Conservation (phyloP, 306 rosid species). For the Purshia tridentata region DNA sequence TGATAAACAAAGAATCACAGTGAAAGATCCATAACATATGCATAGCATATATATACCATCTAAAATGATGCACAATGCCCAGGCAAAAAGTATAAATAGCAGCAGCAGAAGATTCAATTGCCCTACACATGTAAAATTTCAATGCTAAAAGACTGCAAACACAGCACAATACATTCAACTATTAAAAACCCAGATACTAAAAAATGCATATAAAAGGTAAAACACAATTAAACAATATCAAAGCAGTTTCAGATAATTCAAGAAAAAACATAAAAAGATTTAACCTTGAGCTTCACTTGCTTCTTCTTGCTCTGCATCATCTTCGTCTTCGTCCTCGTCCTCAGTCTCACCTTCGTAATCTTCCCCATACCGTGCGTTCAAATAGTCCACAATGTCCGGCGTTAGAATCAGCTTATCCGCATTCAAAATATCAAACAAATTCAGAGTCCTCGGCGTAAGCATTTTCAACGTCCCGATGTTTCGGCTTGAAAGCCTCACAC, state of each 20-base stretch:
- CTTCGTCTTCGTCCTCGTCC: constrained; percentile 40
- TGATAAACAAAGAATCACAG: not conserved
- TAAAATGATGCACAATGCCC: not conserved
- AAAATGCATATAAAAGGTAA: not conserved
- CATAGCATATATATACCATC: not conserved
- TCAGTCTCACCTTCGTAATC: constrained; percentile 39
- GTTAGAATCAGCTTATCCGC: constrained; percentile 85
- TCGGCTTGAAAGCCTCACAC: constrained; percentile 67
- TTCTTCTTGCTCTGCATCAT: constrained; percentile 12
- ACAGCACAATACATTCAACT: not conserved
- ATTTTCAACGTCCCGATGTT: constrained; percentile 79
- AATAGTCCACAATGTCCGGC: constrained; percentile 62
- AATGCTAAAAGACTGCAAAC: not conserved
- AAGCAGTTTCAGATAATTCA: not conserved
- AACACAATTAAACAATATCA: not conserved
- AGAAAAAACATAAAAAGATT: not conserved
- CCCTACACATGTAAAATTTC: not conserved
- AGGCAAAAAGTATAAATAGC: not conserved
- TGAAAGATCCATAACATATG: not conserved
- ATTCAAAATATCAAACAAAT: constrained; percentile 79
- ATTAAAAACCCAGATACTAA: not conserved
- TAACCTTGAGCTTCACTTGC: constrained; percentile 42
- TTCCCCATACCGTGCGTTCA: constrained; percentile 73
- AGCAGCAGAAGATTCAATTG: not conserved
- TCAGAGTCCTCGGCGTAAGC: constrained; percentile 85